phyloP scores from a whole-genome alignment of 176 grass and related monocot species.

The Rhynchospora tenuis region DNA sequence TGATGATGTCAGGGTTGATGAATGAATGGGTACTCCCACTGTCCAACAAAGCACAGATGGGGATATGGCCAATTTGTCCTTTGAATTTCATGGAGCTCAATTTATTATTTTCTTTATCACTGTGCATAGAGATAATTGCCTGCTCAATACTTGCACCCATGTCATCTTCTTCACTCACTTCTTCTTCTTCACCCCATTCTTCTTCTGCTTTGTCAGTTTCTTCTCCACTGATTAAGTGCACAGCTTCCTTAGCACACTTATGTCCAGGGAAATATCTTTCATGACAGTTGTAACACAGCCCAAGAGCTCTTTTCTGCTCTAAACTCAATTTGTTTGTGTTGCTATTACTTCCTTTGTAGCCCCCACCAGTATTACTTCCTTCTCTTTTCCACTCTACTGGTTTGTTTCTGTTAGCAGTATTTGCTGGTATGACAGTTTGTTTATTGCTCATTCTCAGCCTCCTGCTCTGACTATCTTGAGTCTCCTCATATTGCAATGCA shows the following conservation, averaged over 20 bases:
- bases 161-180: no score
- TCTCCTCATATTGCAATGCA: background rate
- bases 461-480: background rate
- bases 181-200: no score
- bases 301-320: background rate
- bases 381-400: no score
- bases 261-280: background rate
- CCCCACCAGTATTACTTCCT: background rate
- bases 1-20: background rate
- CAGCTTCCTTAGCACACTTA: background rate
- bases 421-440: background rate
- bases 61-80: background rate
- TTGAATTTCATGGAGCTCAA: background rate
- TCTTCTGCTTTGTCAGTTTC: no score
- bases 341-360: background rate
- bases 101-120: background rate
- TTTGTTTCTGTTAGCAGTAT: background rate
- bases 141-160: no score
- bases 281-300: background rate
- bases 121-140: background rate
- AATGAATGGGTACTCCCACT: no score
- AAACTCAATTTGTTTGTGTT: background rate
- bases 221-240: background rate
- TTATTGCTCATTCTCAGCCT: background rate
- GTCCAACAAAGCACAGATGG: background rate